phyloP scores from a whole-genome alignment of 305 asterid genomes.

The Fraxinus ornus region DNA sequence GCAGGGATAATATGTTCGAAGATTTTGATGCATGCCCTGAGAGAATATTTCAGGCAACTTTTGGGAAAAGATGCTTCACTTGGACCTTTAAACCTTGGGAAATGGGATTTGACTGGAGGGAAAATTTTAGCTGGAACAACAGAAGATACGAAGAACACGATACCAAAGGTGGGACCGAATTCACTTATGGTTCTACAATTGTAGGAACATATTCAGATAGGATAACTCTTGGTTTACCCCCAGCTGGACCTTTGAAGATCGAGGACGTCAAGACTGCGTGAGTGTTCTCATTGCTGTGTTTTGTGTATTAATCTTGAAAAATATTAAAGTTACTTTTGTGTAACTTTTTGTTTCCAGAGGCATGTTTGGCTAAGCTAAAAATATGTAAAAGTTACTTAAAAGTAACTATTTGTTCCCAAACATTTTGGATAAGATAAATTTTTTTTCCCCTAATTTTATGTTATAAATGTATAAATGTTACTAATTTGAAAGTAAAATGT shows the following conservation, averaged over 20 bases:
- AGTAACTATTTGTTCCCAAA: not conserved
- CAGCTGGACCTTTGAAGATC: conserved; percentile 63
- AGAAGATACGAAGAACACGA: conserved; percentile 35
- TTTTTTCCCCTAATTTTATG: not conserved
- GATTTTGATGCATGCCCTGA: conserved; percentile 46
- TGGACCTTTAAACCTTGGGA: conserved; percentile 50
- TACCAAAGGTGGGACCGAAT: conserved; percentile 35
- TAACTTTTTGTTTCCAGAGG: not conserved
- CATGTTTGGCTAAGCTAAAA: not conserved
- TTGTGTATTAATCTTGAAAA: not conserved
- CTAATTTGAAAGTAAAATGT: not conserved
- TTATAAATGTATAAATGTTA: not conserved
- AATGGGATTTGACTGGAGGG: conserved; percentile 48
- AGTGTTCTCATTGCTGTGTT: conserved; percentile 33
- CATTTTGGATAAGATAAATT: not conserved
- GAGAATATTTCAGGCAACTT: conserved; percentile 50
- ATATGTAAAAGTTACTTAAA: not conserved
- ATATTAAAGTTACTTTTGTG: not conserved
- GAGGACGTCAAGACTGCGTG: conserved; percentile 91
- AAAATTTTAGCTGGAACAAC: conserved; percentile 39
- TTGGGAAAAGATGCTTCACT: conserved; percentile 50
- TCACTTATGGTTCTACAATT: conserved; percentile 26
- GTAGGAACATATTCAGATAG: conserved; percentile 55
- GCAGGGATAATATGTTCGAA: conserved; percentile 35
- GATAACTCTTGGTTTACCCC: conserved; percentile 70